Conservation (phyloP, 1,284 basidiomycete genomes). For the Pyrrhoderma lamaoense region DNA sequence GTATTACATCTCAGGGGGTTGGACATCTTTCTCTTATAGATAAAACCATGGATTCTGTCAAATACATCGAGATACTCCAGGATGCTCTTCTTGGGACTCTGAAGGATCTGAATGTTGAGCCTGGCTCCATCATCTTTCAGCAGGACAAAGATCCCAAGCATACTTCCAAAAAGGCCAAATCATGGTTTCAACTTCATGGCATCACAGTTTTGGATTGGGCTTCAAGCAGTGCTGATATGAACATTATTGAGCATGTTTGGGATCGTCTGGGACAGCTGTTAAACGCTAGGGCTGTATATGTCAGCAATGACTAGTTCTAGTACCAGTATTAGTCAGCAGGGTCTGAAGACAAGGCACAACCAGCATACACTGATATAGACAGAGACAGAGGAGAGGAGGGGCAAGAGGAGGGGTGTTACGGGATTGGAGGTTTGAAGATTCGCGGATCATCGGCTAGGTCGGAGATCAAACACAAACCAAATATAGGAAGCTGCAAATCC, state of each 20-base stretch:
- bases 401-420: no score
- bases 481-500: no score
- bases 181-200: conserved; percentile 29
- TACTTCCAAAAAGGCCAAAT: conserved; percentile 16
- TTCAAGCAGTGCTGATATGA: conserved; percentile 31
- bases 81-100: conserved; percentile 24
- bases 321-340: no score
- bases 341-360: no score
- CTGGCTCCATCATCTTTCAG: conserved; percentile 23
- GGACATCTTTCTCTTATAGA: conserved; percentile 24
- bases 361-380: no score
- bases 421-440: no score
- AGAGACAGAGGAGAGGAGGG: no score
- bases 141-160: conserved; percentile 30
- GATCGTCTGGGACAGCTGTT: conserved; percentile 25
- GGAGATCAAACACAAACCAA: no score
- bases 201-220: conserved; percentile 30
- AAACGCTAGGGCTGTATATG: conserved; percentile 8
- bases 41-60: conserved; percentile 23
- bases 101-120: no score
- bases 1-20: conserved; percentile 16
- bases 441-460: no score
- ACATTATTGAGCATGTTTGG: no score
- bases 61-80: conserved; percentile 26
- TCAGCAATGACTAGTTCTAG: no score